These are phyloP conservation scores for Myxozyma neotropica DNA, from an alignment of 805 yeast genomes.

Conservation along the genomic window DNA sequence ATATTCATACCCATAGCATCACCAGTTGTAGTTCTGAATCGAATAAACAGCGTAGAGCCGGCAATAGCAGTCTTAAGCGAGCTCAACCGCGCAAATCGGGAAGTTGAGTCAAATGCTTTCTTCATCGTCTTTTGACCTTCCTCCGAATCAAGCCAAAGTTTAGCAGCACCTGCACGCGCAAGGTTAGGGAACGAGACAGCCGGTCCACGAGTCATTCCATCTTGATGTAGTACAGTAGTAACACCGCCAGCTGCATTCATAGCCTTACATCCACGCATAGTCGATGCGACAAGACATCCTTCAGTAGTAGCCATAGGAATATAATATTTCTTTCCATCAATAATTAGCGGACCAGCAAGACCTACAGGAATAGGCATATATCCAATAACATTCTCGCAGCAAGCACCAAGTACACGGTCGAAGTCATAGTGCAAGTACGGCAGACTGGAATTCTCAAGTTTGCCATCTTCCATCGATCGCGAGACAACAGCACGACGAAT, in stretches of 20 bases:
- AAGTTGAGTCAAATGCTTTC: constrained; percentile 92
- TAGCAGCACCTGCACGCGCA: constrained; percentile 89
- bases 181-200: constrained; percentile 87
- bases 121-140: constrained; percentile 84
- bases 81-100: constrained; percentile 94
- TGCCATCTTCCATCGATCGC: constrained; percentile 76
- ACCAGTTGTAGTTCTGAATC: constrained; percentile 98
- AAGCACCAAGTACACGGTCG: constrained; percentile 96
- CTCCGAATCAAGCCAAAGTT: constrained; percentile 91
- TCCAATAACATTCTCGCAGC: constrained; percentile 98
- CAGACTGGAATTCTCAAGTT: constrained; percentile 66
- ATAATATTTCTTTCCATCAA: constrained; percentile 85
- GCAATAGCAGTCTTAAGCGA: constrained; percentile 92
- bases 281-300: constrained; percentile 97
- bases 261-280: constrained; percentile 99
- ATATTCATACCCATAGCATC: constrained; percentile 99
- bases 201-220: constrained; percentile 99
- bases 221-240: constrained; percentile 84
- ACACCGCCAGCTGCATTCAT: constrained; percentile 98
- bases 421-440: constrained; percentile 88
- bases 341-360: constrained; percentile 92
- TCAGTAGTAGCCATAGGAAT: constrained; percentile 99
- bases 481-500: constrained; percentile 94
- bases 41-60: constrained; percentile 81
- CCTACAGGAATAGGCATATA: constrained; percentile 96